A percentile compares a stretch with the other conserved stretches of the same genome.
These are phyloP conservation scores for Sclerotinia nivalis DNA, from an alignment of 2,329 filamentous ascomycete species.

Conservation along the genomic window DNA sequence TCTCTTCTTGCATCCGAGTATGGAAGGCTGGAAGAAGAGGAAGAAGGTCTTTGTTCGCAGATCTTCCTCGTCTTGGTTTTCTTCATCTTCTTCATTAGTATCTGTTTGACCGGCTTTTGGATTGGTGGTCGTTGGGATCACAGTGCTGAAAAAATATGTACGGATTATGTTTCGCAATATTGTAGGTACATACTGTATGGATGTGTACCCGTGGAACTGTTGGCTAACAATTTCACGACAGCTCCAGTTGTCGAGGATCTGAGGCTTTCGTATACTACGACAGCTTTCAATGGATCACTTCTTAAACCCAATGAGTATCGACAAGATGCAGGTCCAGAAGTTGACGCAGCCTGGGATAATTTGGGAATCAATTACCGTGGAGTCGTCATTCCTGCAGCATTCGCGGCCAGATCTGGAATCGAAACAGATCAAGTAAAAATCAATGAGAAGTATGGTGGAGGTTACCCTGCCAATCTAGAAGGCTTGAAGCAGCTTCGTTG, in stretches of 20 bases:
- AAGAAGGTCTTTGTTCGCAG: background rate
- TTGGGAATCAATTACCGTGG: slow-evolving; percentile 6
- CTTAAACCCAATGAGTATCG: background rate
- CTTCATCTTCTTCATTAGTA: slow-evolving; percentile 1
- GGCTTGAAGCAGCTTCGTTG: slow-evolving; percentile 8
- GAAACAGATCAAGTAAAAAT: background rate
- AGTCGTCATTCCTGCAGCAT: background rate
- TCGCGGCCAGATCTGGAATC: background rate
- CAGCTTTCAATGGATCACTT: background rate
- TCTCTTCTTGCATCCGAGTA: background rate
- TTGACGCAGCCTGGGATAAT: background rate
- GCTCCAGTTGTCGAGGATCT: background rate
- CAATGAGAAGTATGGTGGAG: background rate
- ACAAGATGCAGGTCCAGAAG: background rate
- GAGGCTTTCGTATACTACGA: background rate
- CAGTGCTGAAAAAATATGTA: background rate
- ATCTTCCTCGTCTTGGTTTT: background rate
- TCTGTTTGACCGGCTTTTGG: slow-evolving; percentile 3
- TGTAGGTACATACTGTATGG: background rate
- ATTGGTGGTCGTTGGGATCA: background rate
- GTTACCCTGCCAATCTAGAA: slow-evolving; percentile 7
- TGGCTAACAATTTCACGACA: background rate
- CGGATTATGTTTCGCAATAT: slow-evolving; percentile 5
- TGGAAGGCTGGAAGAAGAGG: background rate
- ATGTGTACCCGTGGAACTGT: no score